phyloP scores from a whole-genome alignment of 1,139 yeast species.

The Geotrichum reessii region DNA sequence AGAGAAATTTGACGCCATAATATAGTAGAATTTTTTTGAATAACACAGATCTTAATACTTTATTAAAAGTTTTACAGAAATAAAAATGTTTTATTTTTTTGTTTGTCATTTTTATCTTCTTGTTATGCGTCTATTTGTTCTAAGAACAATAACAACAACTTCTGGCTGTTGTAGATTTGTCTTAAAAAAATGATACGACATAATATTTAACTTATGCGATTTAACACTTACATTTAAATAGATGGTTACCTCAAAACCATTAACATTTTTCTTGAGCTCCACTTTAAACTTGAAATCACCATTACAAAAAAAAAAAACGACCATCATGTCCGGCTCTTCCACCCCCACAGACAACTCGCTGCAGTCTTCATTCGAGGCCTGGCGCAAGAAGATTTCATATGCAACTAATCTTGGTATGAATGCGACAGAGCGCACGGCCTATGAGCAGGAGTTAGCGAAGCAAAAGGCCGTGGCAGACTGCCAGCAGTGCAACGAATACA shows the following conservation, averaged over 20 bases:
- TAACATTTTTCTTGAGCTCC: neutral
- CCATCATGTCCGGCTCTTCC: neutral
- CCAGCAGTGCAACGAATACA: conserved; percentile 58
- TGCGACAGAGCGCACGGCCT: conserved; percentile 49
- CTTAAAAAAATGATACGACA: too few relatives aligned
- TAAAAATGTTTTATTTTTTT: too few relatives aligned
- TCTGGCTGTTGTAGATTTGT: too few relatives aligned
- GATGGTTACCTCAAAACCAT: neutral
- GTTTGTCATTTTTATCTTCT: too few relatives aligned
- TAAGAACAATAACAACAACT: too few relatives aligned
- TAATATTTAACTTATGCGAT: neutral
- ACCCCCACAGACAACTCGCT: neutral
- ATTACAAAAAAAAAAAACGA: neutral
- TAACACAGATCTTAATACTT: too few relatives aligned
- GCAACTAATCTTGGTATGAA: conserved; percentile 65
- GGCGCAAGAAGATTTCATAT: conserved; percentile 70
- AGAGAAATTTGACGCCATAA: too few relatives aligned
- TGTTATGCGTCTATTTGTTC: too few relatives aligned
- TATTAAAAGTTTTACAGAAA: too few relatives aligned
- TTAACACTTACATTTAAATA: neutral
- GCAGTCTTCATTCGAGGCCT: conserved; percentile 64
- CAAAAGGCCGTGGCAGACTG: conserved; percentile 53
- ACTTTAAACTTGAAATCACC: neutral
- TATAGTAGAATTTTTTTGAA: too few relatives aligned
- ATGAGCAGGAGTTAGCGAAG: conserved; percentile 48